Evolutionary conservation across 2,329 filamentous ascomycete genomes (phyloP), one percentile per base, ranked within the genome.

Genomic region (Sordariomycetes sp.): DNA sequence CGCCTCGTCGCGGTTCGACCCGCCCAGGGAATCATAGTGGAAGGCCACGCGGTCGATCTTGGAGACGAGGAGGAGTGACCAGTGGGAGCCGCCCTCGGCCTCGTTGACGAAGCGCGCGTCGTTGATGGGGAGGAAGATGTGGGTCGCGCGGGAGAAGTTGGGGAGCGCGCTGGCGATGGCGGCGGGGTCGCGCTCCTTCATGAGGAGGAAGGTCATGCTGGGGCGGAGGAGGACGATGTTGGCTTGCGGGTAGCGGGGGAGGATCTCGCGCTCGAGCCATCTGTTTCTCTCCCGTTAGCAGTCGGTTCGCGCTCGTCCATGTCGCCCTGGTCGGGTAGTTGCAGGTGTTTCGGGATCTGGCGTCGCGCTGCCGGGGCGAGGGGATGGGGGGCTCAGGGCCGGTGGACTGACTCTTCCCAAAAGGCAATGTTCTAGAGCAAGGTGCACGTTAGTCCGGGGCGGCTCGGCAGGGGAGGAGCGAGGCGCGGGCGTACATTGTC

Each of bases 111-210:
- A 89, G 53, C 80, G 79, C 64, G 85, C 88, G 73, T 99, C 91
- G 71, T 96, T 97, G 68, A 99, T 86, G 22, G 94, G 94, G 2
- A 99, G 81, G 73, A 99, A 99, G 64, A 96, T 86, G 71, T 99
- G 94, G 3, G 91, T 95, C 50, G 89, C 87, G 57, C 79, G 79
- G 42, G 73, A 74, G 71, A 97, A 95, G 68, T 94, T 77, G 6
- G 92, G 91, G 1, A 97, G 80, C 1, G 87, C 90, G 60, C 83
- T 78, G 62, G 78, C 76, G 42, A 84, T 74, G 36, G 72, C 72
- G 54, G 76, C 71, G 42, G 79, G 74, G 59, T 84, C 76, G 59
- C 75, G 75, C 17, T 81, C 87, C 68, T 90, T 86, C 76, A 94
- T 87, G 61, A 97, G 81, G 70, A 97, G 84, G 69, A 94, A 95